Evolutionary conservation across 2,329 filamentous ascomycete genomes (phyloP).

Genomic region (Calycina marina): DNA sequence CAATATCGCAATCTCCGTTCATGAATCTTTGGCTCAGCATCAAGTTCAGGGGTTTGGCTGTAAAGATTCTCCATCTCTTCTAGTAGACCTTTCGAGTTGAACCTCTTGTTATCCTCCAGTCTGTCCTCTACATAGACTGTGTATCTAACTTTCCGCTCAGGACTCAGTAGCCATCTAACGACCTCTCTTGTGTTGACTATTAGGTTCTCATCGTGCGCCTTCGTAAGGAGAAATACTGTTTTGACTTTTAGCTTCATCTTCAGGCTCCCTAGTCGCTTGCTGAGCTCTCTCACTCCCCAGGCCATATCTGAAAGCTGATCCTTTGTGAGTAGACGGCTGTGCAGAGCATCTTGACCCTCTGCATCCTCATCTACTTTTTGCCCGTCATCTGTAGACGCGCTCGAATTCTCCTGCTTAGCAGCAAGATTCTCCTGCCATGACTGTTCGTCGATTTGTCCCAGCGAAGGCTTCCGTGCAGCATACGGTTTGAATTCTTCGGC

Average conservation of each 20-base stretch:
- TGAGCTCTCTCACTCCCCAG: slow-evolving; percentile 83
- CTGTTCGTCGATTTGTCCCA: slow-evolving; percentile 41
- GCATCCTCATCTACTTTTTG: slow-evolving; percentile 6
- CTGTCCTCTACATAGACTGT: slow-evolving; percentile 73
- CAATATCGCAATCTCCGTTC: slow-evolving; percentile 56
- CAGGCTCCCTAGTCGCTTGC: slow-evolving; percentile 71
- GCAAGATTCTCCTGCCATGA: slow-evolving; percentile 31
- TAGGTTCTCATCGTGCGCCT: slow-evolving; percentile 74
- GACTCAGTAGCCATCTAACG: slow-evolving; percentile 64
- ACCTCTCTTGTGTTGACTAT: slow-evolving; percentile 66
- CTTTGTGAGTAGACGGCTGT: slow-evolving; percentile 75
- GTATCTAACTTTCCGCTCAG: slow-evolving; percentile 52
- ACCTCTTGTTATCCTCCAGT: slow-evolving; percentile 54
- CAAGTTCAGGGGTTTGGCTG: slow-evolving; percentile 23
- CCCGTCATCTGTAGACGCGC: slow-evolving; percentile 1
- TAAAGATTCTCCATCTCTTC: slow-evolving; percentile 39
- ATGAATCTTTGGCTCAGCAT: slow-evolving; percentile 5
- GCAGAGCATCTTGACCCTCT: slow-evolving; percentile 18
- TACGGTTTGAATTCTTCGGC: slow-evolving; percentile 2
- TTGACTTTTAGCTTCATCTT: slow-evolving; percentile 68
- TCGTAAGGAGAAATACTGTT: slow-evolving; percentile 78
- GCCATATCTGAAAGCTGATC: slow-evolving; percentile 95
- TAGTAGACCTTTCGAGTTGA: slow-evolving; percentile 57
- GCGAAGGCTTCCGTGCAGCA: slow-evolving; percentile 3
- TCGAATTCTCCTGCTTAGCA: slow-evolving; percentile 3